Percentiles rank a stretch among this genome's conserved stretches.
These are phyloP conservation scores for Psilocybe subaeruginosa DNA, from an alignment of 768 basidiomycete species.

Conservation along the genomic window DNA sequence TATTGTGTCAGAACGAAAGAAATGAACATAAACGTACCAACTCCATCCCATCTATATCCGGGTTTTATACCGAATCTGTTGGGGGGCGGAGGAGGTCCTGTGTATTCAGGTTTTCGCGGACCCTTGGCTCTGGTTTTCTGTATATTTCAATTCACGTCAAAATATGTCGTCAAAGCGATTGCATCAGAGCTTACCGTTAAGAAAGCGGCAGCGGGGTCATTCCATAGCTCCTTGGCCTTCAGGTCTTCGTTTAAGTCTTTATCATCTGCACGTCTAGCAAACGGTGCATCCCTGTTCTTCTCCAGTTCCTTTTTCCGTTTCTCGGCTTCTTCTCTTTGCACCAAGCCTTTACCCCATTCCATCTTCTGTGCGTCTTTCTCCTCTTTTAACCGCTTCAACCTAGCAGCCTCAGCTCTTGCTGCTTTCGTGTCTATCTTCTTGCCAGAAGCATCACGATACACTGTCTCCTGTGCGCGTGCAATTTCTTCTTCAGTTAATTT, in stretches of 20 bases:
- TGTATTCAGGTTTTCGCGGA: constrained; percentile 82
- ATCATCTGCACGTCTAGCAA: constrained; percentile 85
- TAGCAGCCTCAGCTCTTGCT: constrained; percentile 82
- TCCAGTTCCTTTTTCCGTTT: constrained; percentile 66
- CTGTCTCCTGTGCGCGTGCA: constrained; percentile 80
- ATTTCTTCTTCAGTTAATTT: constrained; percentile 53
- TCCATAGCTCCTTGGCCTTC: constrained; percentile 85
- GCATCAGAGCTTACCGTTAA: constrained; percentile 62
- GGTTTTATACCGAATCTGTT: constrained; percentile 96
- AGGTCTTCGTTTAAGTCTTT: constrained; percentile 82
- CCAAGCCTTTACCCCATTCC: constrained; percentile 98
- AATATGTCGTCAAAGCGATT: neutral
- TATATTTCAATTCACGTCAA: constrained; percentile 3
- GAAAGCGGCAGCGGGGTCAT: constrained; percentile 97
- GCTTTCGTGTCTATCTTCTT: constrained; percentile 88
- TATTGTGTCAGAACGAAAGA: neutral
- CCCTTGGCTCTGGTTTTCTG: constrained; percentile 80
- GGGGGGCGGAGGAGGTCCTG: constrained; percentile 86
- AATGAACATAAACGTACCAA: constrained; percentile 58
- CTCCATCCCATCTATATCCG: constrained; percentile 98
- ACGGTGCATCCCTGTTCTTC: constrained; percentile 62
- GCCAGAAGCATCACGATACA: constrained; percentile 91
- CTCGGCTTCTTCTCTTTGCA: constrained; percentile 84
- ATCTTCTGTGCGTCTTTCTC: constrained; percentile 90
- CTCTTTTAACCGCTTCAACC: constrained; percentile 77